Evolutionary conservation across 2,329 filamentous ascomycete species (phyloP), one percentile per base, ranked within the genome.

Genomic region (Byssochlamys sp.): DNA sequence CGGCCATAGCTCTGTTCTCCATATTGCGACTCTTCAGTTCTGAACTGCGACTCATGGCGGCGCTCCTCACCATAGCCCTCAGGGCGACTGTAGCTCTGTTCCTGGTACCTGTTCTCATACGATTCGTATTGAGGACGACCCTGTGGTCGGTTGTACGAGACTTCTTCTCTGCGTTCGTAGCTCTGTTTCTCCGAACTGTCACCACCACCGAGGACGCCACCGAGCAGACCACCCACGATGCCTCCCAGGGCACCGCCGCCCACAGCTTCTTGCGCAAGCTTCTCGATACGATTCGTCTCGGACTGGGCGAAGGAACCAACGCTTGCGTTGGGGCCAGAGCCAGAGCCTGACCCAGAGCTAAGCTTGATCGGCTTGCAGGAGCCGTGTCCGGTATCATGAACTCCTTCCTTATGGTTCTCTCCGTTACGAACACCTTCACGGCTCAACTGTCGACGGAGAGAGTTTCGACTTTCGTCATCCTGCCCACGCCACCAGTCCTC

Each of bases 381-480:
- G 55, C 90, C 90, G 69, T 96, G 90, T 4, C 91, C 91, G 55
- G 83, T 86, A 72, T 96, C 91, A 14, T 90, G 76, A 10, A 92
- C 87, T 28, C 89, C 90, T 65, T 90, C 85, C 73, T 90, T 92
- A 76, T 96, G 91, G 73, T 96, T 96, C 60, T 86, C 80, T 14
- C 89, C 89, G 52, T 83, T 79, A 70, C 85, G 71, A 54, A 96
- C 90, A 58, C 92, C 91, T 0, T 87, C 79, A 19, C 90, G 85
- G 65, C 86, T 89, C 52, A 96, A 81, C 74, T 91, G 88, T 55
- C 80, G 74, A 57, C 90, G 86, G 61, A 94, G 84, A 33, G 84
- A 82, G 12, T 88, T 77, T 63, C 84, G 82, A 58, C 84, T 84
- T 29, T 75, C 70, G 4, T 86, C 81, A 54, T 77, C 77, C 75